These are phyloP conservation scores for Penicillium sp. DNA, from an alignment of 2,329 filamentous ascomycete species.

Conservation along the genomic window DNA sequence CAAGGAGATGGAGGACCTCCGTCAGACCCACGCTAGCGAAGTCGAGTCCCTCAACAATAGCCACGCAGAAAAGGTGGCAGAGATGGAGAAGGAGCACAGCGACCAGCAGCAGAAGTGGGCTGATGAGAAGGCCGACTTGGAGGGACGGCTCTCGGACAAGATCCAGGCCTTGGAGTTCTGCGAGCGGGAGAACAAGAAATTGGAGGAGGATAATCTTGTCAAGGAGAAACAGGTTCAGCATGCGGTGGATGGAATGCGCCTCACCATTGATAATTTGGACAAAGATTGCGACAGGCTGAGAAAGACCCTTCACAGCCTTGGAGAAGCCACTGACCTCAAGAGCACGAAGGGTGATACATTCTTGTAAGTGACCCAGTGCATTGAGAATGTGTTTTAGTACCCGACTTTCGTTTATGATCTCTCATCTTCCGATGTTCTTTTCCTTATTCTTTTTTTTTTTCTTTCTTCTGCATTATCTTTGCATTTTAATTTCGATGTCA, in stretches of 20 bases:
- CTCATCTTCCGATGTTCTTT: no score
- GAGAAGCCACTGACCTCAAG: slow-evolving; percentile 46
- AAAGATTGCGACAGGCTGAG: slow-evolving; percentile 45
- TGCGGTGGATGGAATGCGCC: slow-evolving; percentile 36
- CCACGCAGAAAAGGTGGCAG: no score
- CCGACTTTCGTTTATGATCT: no score
- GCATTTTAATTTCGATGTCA: no score
- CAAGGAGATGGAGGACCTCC: slow-evolving; percentile 21
- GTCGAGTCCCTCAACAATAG: slow-evolving; percentile 20
- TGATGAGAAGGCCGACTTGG: no score
- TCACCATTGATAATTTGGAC: slow-evolving; percentile 44
- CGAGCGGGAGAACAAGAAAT: slow-evolving; percentile 37
- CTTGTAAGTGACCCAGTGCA: slow-evolving; percentile 44
- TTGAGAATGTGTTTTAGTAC: no score
- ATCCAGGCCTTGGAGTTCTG: slow-evolving; percentile 35
- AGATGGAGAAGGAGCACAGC: no score
- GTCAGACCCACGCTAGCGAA: slow-evolving; percentile 20
- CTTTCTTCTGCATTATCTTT: no score
- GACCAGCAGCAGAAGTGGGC: no score
- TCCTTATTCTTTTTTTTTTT: no score
- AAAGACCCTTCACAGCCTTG: slow-evolving; percentile 43
- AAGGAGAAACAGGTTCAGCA: slow-evolving; percentile 41
- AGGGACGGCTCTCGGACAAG: slow-evolving; percentile 39
- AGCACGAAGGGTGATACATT: slow-evolving; percentile 42
- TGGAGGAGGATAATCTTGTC: slow-evolving; percentile 40